Base-by-base conservation (phyloP, 768 basidiomycete species). In the Amanita rubescens region DNA sequence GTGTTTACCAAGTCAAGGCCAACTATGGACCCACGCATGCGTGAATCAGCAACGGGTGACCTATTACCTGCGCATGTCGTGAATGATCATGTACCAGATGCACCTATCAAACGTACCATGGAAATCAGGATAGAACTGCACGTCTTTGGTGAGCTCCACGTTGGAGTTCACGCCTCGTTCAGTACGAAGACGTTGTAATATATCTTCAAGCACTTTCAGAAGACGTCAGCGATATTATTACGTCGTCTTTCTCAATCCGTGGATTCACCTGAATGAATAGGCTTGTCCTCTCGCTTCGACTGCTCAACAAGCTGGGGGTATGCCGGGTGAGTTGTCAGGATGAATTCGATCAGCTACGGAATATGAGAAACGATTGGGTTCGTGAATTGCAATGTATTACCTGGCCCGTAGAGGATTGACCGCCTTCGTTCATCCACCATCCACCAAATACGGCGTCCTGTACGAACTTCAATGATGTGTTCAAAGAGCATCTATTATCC, bases 361-460 rank as follows among this genome's bases (percentile, higher is more conserved):
- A n/a, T 25, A 37, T 65, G 48, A n/a, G 24, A 41, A 1, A 22
- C 6, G 15, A 5, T 17, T 5, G 22, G 14, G 24, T 2, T 50
- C 37, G 25, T 20, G 19, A 22, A 6, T 10, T 15, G 32, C n/a
- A 3, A 57, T 11, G 10, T 30, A 69, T 45, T 49, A 87, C 87
- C 70, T 93, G 91, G n/a, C 96, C 96, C 0, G 96, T 99, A 1
- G 94, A 94, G 7, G 94, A 96, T 69, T 99, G 96, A 2, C 96
- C 96, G 35, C 95, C 96, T 69, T 99, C 96, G 63, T 94, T 99
- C 93, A 97, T 96, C 96, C 95, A 99, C 87, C 91, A 94, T 15
- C 86, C 92, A 39, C 84, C 84, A 70, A 97, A 94, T 30, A 94
- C 78, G 5, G 92, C 85, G 63, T 97, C 86, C 81, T 90, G 62